phyloP scores from a whole-genome alignment of 2,329 filamentous ascomycete genomes.

The Teratosphaeria destructans region DNA sequence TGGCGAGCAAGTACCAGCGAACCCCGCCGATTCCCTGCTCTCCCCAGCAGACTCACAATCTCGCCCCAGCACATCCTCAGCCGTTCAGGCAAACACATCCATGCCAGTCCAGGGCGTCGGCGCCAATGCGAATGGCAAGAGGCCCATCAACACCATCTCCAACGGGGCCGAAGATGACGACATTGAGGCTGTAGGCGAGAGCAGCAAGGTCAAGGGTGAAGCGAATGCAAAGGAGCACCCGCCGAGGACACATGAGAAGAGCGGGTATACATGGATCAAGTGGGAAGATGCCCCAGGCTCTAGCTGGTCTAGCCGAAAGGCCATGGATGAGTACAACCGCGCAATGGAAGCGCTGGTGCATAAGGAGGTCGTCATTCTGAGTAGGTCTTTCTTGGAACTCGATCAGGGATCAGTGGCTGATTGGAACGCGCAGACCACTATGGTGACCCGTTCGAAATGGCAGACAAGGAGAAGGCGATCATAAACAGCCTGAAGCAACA shows the following conservation, averaged over 20 bases:
- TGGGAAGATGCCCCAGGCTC: constrained; percentile 38
- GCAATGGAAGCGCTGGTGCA: constrained; percentile 42
- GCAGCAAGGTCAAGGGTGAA: constrained; percentile 12
- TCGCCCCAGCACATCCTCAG: background rate
- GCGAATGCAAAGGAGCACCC: constrained; percentile 8
- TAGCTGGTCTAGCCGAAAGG: constrained; percentile 47
- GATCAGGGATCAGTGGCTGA: background rate
- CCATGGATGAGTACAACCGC: constrained; percentile 44
- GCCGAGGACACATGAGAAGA: constrained; percentile 18
- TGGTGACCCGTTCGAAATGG: constrained; percentile 26
- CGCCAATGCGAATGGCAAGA: constrained; percentile 29
- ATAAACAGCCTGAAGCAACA: constrained; percentile 7
- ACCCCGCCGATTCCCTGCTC: constrained; percentile 38
- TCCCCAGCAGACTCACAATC: background rate
- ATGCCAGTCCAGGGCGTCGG: constrained; percentile 5
- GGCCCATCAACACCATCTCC: constrained; percentile 25
- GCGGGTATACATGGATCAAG: constrained; percentile 25
- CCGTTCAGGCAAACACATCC: background rate
- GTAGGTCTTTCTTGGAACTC: constrained; percentile 13
- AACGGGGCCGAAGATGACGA: constrained; percentile 20
- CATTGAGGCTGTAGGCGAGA: constrained; percentile 1
- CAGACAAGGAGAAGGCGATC: constrained; percentile 22
- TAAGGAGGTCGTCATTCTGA: constrained; percentile 29
- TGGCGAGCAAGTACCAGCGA: constrained; percentile 38
- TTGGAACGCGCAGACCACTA: constrained; percentile 17